Evolutionary conservation across 495 filamentous ascomycete species (phyloP), one percentile per base, ranked within the genome.

Genomic region (Penicillium diatomitis): DNA sequence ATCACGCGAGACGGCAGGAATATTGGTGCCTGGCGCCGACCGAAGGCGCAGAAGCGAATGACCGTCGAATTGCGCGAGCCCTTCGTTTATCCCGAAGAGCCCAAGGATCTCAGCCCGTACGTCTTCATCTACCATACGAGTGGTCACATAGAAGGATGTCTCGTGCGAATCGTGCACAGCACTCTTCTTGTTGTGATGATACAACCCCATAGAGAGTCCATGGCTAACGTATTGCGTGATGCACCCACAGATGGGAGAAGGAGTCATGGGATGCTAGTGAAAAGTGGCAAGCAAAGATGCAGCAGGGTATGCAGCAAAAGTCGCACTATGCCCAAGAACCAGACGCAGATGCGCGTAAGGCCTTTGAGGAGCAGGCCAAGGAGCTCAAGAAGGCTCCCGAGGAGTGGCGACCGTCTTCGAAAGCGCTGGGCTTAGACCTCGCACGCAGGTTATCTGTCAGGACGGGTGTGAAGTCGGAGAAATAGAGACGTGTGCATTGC

Each of bases 31-130:
- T 56, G 67, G 53, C 68, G 79, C 41, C 77, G 88, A 28, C 85
- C 86, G 29, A 67, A 72, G 48, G 72, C 80, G 33, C 75, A 82
- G 53, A 96, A 96, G 80, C 85, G 79, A 65, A 96, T 96, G 90
- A 88, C 84, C 30, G 86, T 90, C 41, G 85, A 95, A 72, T 76
- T 96, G 71, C 76, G 72, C 33, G 65, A 80, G 74, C 86, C 88
- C 35, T 96, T 96, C 75, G 79, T 83, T 49, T 96, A 86, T 82
- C 90, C 90, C 5, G 73, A 80, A 50, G 67, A 65, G 57, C 82
- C 82, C 12, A 65, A 74, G 54, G 75, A 85, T 55, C 67, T 74
- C 46, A 57, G 65, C 47, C 53, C 63, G 77, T 86, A 77, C 51
- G 79, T 75, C n/a, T 32, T 34, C 8, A 2, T 37, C 7, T 27